phyloP scores from a whole-genome alignment of 306 rosid species.

The Neltuma alba region DNA sequence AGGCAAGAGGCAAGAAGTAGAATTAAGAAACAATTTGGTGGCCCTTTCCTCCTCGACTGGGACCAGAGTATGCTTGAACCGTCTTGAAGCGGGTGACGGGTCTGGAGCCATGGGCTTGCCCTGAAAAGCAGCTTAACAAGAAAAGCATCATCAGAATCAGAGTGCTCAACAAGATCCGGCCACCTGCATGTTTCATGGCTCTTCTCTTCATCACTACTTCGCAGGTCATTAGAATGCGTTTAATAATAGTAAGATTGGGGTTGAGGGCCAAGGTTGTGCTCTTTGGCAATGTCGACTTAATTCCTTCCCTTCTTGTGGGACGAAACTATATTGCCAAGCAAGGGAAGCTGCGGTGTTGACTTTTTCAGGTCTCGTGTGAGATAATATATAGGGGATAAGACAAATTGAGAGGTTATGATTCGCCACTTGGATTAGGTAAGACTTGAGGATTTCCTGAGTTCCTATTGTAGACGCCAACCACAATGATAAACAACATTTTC shows the following conservation, averaged over 20 bases:
- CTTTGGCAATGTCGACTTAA: background rate
- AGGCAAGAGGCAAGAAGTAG: background rate
- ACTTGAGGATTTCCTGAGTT: slow-evolving; percentile 20
- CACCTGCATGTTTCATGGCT: slow-evolving; percentile 32
- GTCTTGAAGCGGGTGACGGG: slow-evolving; percentile 28
- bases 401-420: background rate
- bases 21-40: slow-evolving; percentile 36
- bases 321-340: background rate
- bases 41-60: slow-evolving; percentile 51
- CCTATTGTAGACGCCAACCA: slow-evolving; percentile 1
- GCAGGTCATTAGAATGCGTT: too few relatives aligned
- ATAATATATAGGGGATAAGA: background rate
- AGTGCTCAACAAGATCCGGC: slow-evolving; percentile 20
- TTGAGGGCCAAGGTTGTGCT: background rate
- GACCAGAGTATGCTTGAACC: slow-evolving; percentile 64
- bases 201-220: background rate
- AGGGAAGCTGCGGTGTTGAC: background rate
- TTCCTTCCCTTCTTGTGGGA: background rate
- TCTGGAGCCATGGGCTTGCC: slow-evolving; percentile 51
- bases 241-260: background rate
- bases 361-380: slow-evolving; percentile 16
- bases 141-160: slow-evolving; percentile 34
- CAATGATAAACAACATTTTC: background rate
- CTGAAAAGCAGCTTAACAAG: slow-evolving; percentile 29
- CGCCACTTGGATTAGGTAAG: slow-evolving; percentile 28